Evolutionary conservation across 257 asterid species (phyloP).

Genomic region (Prunella vulgaris): DNA sequence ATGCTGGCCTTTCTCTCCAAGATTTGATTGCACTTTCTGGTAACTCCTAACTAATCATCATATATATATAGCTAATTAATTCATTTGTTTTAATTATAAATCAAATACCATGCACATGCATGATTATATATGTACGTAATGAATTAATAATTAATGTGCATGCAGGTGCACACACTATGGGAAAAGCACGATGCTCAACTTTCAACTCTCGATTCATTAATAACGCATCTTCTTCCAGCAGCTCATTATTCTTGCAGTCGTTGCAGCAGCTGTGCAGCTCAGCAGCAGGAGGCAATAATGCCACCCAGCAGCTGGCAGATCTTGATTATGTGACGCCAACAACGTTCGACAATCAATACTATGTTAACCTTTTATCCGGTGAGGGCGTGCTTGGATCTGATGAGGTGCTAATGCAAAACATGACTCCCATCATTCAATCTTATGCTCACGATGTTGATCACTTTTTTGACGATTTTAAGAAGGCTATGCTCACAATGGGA

Average conservation of each 20-base stretch:
- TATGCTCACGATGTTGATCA: slow-evolving; percentile 32
- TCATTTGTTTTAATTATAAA: too few relatives aligned
- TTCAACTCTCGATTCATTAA: slow-evolving; percentile 49
- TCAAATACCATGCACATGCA: too few relatives aligned
- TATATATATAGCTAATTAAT: too few relatives aligned
- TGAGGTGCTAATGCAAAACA: slow-evolving; percentile 44
- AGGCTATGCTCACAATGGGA: slow-evolving; percentile 77
- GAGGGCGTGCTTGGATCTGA: slow-evolving; percentile 74
- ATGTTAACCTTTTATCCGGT: slow-evolving; percentile 55
- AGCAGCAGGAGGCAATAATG: too few relatives aligned
- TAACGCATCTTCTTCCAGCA: too few relatives aligned
- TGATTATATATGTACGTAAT: too few relatives aligned
- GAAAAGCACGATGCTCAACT: slow-evolving; percentile 77
- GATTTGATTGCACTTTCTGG: slow-evolving; percentile 88
- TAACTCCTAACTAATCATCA: neutral
- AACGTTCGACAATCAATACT: slow-evolving; percentile 67
- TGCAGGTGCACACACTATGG: slow-evolving; percentile 83
- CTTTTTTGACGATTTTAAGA: slow-evolving; percentile 51
- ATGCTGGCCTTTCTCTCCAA: slow-evolving; percentile 56
- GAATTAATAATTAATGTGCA: too few relatives aligned
- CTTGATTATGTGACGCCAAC: slow-evolving; percentile 63
- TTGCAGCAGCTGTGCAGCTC: slow-evolving; percentile 70
- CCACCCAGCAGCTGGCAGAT: slow-evolving; percentile 58
- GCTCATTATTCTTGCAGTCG: slow-evolving; percentile 53
- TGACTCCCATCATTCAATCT: slow-evolving; percentile 29